A percentile compares a stretch with the other conserved stretches of the same genome.
phyloP scores from a whole-genome alignment of 2,329 filamentous ascomycete genomes.

The Fusarium sp. region DNA sequence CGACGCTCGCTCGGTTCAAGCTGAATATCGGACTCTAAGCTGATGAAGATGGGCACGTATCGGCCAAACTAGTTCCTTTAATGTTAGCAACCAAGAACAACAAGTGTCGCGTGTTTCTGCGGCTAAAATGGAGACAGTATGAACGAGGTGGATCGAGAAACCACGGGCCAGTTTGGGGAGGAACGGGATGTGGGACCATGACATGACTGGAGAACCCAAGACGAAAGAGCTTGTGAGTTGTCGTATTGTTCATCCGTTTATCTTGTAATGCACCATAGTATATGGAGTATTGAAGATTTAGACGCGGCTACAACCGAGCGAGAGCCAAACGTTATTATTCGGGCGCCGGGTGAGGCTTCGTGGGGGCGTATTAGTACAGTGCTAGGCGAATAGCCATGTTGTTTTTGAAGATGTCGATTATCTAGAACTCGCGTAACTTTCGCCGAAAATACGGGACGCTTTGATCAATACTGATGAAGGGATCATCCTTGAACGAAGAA shows the following conservation, averaged over 20 bases:
- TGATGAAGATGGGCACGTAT: slow-evolving; percentile 30
- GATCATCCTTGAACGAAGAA: slow-evolving; percentile 15
- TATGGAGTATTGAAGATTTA: neutral
- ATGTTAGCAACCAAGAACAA: slow-evolving; percentile 40
- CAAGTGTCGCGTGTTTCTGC: slow-evolving; percentile 46
- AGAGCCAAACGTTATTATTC: slow-evolving; percentile 17
- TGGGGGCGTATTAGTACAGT: neutral
- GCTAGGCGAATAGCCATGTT: slow-evolving; percentile 2
- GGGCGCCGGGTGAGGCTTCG: slow-evolving; percentile 15
- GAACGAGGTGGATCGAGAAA: slow-evolving; percentile 40
- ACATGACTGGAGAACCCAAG: neutral
- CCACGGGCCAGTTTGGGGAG: slow-evolving; percentile 41
- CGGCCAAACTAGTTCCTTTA: slow-evolving; percentile 36
- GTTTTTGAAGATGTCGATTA: slow-evolving; percentile 7
- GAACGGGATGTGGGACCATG: slow-evolving; percentile 44
- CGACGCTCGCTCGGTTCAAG: slow-evolving; percentile 4
- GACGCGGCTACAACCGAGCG: slow-evolving; percentile 14
- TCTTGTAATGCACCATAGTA: slow-evolving; percentile 7
- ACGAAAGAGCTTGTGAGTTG: slow-evolving; percentile 32
- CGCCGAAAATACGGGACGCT: slow-evolving; percentile 26
- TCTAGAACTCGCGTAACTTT: slow-evolving; percentile 26
- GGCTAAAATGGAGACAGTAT: slow-evolving; percentile 40
- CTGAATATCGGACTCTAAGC: neutral
- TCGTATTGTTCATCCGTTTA: slow-evolving; percentile 13
- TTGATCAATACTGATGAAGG: slow-evolving; percentile 16